Evolutionary conservation across 306 rosid species (phyloP), one percentile per base, ranked within the genome.

Genomic region (Pachyrhizus erosus): DNA sequence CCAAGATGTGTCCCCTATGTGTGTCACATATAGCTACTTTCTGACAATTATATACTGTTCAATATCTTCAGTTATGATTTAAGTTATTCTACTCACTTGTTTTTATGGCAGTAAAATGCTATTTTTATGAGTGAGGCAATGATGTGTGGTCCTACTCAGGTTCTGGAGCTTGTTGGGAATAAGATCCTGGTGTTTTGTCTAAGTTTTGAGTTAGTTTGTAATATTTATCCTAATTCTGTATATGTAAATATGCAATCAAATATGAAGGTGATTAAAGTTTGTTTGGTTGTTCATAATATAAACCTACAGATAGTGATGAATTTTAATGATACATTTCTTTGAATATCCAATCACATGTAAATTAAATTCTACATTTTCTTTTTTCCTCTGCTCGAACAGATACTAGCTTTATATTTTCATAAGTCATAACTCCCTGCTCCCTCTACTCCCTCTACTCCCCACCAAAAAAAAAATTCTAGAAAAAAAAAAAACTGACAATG

Each of bases 261-360:
- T 71, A 58, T 45, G 42, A 60, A 70, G 48, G 9, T 34, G 17
- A 18, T 51, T 29, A 57, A 13, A 33, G 40, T 43, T 70, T 27
- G 39, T 58, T 54, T 69, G 26, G 9, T 69, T 48, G 37, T 37
- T 14, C 20, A 21, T 21, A 20, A 29, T 58, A 70, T 43, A 45
- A 70, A 60, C 65, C 70, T 71, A 58, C 31, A n/a, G 58, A 58
- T 29, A 43, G 62, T 58, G 33, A 31, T 45, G 23, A 29, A 29
- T 23, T 58, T 70, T 70, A 42, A 49, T 26, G 70, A 70, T 57
- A 3, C 43, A 10, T 67, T 52, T 74, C 60, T 80, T 49, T 18
- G 39, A 65, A 57, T 80, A 43, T 71, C 42, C 15, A 43, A 24
- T 24, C 18, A 21, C 27, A 48, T 39, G 40, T 42, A 57, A 57